Conservation (phyloP, 768 basidiomycete genomes). For the Russula vinacea region DNA sequence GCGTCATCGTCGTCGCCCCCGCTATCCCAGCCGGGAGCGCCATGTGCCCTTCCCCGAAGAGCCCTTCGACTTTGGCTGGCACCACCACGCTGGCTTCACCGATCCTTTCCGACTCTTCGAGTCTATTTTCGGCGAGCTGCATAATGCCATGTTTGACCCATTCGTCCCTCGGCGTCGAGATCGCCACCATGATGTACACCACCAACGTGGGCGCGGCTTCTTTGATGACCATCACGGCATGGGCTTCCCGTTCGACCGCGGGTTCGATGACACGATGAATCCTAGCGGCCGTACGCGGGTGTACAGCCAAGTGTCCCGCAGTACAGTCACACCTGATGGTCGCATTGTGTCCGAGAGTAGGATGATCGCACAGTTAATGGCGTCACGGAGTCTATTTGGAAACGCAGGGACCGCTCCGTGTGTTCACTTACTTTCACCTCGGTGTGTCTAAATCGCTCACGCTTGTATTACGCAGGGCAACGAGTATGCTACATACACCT, state of each 20-base stretch:
- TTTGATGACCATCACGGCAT: constrained; percentile 23
- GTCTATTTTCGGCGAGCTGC: constrained; percentile 52
- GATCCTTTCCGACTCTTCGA: constrained; percentile 77
- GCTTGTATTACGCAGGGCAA: constrained; percentile 53
- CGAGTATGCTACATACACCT: constrained; percentile 63
- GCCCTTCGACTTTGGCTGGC: constrained; percentile 38
- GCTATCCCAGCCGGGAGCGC: constrained; percentile 13
- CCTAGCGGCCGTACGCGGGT: constrained; percentile 15
- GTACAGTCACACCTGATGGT: constrained; percentile 39
- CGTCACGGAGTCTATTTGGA: constrained; percentile 56
- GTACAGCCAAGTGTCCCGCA: constrained; percentile 35
- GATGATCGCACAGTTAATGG: constrained; percentile 60
- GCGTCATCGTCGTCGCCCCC: constrained; percentile 21
- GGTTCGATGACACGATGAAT: constrained; percentile 25
- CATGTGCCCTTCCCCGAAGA: constrained; percentile 12
- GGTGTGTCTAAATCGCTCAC: constrained; percentile 10
- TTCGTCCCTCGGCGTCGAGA: constrained; percentile 33
- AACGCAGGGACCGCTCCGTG: constrained; percentile 57
- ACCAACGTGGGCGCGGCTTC: constrained; percentile 10
- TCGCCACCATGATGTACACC: constrained; percentile 4
- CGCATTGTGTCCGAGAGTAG: constrained; percentile 52
- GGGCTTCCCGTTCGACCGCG: constrained; percentile 19
- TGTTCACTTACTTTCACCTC: constrained; percentile 3
- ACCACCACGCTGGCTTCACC: constrained; percentile 52
- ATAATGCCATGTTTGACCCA: constrained; percentile 35